Evolutionary conservation across 164 flowering plant species (phyloP), one percentile per base, ranked within the genome.

Genomic region (Aristolochia californica): DNA sequence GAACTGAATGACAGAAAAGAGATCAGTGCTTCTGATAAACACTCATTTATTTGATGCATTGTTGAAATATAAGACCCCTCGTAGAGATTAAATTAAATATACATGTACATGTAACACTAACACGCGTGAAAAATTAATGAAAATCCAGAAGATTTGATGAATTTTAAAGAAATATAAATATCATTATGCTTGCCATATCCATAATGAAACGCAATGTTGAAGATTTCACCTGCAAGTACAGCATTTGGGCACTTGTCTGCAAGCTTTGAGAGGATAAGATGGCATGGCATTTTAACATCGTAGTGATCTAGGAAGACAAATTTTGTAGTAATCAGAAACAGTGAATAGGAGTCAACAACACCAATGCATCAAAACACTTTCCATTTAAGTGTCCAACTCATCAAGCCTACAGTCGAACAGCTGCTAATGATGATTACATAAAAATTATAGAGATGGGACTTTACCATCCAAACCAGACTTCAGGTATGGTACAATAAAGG

Each of bases 261-360:
- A 70, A 94, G 90, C 79, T 88, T 90, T 57, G 99, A 90, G 57
- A 94, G 95, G 68, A 90, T 94, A 62, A 94, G 93, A 69, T 94
- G 99, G 68, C 99, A 94, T 50, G 97, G 97, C 99, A 94, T 90
- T 72, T 94, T 94, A 45, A 94, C 96, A 75, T 94, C 99, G 72
- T 90, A 94, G 68, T 88, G 97, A 86, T 90, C 97, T 88, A 62
- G 38, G 57, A 49, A 18, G 20, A 54, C n/a, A 54, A 12, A 17
- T 15, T 15, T n/a, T 15, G 2, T 5, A 28, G 22, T 47, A 4
- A 47, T 47, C 18, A 47, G 20, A 4, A 20, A 17, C 18, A 47
- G 0, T 20, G 20, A 45, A 1, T 4, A 47, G 50, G 22, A 34
- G 0, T 34, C 10, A 34, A 9, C 7, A 2, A 3, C 1, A 1